Percentiles rank a stretch among this genome's conserved stretches.
These are phyloP conservation scores for Leishmania tropica DNA, from an alignment of 208 protist genomes.

Conservation along the genomic window DNA sequence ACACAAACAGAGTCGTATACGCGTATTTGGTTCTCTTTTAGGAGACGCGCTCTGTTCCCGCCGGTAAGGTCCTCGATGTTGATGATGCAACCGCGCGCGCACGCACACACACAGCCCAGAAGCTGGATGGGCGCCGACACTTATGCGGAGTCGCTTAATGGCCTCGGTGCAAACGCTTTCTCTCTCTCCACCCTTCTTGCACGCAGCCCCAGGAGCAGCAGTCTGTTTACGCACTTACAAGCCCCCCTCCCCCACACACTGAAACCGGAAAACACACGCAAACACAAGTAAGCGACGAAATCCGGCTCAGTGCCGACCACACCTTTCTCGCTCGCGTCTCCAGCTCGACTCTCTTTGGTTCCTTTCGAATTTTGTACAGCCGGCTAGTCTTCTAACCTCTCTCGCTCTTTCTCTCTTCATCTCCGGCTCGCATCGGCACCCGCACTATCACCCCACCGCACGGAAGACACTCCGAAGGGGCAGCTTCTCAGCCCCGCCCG, in stretches of 20 bases:
- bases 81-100: not conserved
- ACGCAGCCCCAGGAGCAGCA: not conserved
- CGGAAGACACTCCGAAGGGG: not conserved
- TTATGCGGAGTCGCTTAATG: not conserved
- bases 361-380: not conserved
- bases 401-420: not conserved
- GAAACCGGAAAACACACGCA: too few relatives aligned
- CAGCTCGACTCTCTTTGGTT: not conserved
- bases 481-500: not conserved
- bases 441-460: not conserved
- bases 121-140: not conserved
- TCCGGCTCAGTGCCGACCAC: not conserved
- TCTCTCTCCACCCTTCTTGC: not conserved
- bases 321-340: not conserved
- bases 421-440: not conserved
- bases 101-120: not conserved
- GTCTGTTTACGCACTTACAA: not conserved
- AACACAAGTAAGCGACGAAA: not conserved
- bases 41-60: not conserved
- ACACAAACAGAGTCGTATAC: not conserved
- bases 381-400: not conserved
- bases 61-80: not conserved
- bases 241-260: too few relatives aligned
- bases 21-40: not conserved
- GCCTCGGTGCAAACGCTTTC: not conserved